Evolutionary conservation across 768 basidiomycete species (phyloP), one percentile per base, ranked within the genome.

Genomic region (Tremella mesenterica): DNA sequence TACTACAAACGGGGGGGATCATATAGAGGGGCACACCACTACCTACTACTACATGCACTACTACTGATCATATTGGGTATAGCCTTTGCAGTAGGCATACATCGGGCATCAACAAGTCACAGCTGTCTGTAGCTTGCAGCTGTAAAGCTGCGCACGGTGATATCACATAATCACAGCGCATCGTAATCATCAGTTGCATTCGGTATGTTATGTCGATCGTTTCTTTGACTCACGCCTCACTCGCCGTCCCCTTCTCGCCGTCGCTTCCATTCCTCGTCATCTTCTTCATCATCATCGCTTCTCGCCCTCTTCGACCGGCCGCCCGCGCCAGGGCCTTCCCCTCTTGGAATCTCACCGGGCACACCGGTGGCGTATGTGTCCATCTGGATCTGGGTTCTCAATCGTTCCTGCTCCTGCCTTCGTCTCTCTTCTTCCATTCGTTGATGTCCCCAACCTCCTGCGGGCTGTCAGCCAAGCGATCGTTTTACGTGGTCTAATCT

Each of bases 401-500:
- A 33, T 20, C 64, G 26, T 28, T 66, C 64, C 56, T 67, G 64
- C 39, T 68, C 65, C 41, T 65, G 63, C 45, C 65, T 44, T 23
- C 60, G 34, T 30, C 58, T 45, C 44, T 69, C 65, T 33, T 67
- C 61, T 52, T 65, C 65, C 34, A 67, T 33, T 21, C 62, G 55
- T 44, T 65, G 61, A 52, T 67, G 66, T 44, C 69, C 69, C 69
- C 69, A 68, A 29, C 71, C 71, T 41, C 70, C 69, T 61, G 52
- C n/a, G n/a, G n/a, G 27, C 27, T 43, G 50, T 52, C 39, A 58
- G 48, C 45, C 23, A 53, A 16, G 41, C 33, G 41, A 14, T 49
- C 21, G 34, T 43, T 36, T 23, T 8, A 41, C n/a, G 38, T 5
- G 14, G n/a, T 23, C 4, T 41, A 23, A 86, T 92, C 31, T 87